phyloP scores from a whole-genome alignment of 169 alveolate species.

The Plasmodium vivax region DNA sequence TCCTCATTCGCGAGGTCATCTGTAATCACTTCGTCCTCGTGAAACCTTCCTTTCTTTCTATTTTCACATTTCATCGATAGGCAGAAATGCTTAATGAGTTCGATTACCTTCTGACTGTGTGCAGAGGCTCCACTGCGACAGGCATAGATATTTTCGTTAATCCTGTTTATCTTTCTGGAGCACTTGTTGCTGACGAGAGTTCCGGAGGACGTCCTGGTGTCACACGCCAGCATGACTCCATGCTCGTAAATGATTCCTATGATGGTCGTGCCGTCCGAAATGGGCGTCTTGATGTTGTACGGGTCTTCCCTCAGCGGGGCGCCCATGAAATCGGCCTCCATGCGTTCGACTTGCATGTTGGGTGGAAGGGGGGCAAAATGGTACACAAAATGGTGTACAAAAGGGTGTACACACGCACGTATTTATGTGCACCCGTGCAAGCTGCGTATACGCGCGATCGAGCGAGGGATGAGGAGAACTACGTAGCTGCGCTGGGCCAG shows the following conservation, averaged over 20 bases:
- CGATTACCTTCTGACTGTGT: conserved; percentile 92
- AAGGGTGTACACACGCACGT: background rate
- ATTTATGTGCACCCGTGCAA: background rate
- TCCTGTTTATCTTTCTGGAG: conserved; percentile 91
- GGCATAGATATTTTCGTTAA: conserved; percentile 90
- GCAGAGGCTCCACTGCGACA: conserved; percentile 96
- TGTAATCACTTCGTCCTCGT: conserved; percentile 82
- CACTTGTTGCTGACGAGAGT: conserved; percentile 91
- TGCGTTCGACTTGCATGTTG: conserved; percentile 33
- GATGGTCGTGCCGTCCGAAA: conserved; percentile 92
- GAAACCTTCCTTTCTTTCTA: conserved; percentile 79
- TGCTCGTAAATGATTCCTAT: conserved; percentile 91
- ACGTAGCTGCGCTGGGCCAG: background rate
- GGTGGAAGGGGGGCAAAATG: background rate
- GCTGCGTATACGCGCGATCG: background rate
- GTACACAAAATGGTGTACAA: background rate
- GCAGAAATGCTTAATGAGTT: conserved; percentile 86
- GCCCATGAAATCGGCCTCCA: background rate
- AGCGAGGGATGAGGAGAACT: background rate
- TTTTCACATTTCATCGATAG: conserved; percentile 89
- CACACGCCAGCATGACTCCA: conserved; percentile 95
- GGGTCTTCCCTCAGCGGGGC: background rate
- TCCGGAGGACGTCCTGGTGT: conserved; percentile 95
- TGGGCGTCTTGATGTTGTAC: conserved; percentile 50
- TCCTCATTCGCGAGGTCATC: conserved; percentile 66